Conservation (phyloP, 2,329 filamentous ascomycete genomes). For the Nigrospora oryzae region DNA sequence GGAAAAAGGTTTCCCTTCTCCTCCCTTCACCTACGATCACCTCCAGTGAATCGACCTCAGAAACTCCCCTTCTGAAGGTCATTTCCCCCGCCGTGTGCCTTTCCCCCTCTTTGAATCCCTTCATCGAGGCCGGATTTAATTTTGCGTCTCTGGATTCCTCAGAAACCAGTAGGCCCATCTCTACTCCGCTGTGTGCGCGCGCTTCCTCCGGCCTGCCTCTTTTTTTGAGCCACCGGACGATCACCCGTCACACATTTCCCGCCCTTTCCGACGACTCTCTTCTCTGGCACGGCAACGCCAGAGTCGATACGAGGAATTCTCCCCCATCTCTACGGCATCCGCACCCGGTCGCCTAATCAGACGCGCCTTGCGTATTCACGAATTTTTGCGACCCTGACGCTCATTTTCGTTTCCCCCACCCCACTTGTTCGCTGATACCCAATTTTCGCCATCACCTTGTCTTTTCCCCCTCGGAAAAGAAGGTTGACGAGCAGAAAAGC, state of each 20-base stretch:
- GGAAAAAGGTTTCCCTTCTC: conserved; percentile 1
- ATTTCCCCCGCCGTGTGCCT: neutral
- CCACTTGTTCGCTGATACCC: conserved; percentile 1
- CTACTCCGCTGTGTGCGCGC: neutral
- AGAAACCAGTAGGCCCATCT: neutral
- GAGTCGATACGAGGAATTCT: too few relatives aligned
- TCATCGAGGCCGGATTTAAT: conserved; percentile 1
- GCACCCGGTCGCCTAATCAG: too few relatives aligned
- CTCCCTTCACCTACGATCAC: neutral
- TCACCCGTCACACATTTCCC: neutral
- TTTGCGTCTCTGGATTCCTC: conserved; percentile 1
- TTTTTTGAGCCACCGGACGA: neutral
- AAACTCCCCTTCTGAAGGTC: conserved; percentile 1
- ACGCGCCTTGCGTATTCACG: neutral
- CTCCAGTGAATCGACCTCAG: conserved; percentile 2
- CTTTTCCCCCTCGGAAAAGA: too few relatives aligned
- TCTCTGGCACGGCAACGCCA: too few relatives aligned
- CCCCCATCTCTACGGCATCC: too few relatives aligned
- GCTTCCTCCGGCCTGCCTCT: neutral
- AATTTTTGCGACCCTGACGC: conserved; percentile 1
- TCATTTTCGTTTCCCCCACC: conserved; percentile 1
- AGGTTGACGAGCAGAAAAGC: neutral
- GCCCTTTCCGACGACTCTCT: neutral
- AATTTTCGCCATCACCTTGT: neutral
- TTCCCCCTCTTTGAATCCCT: neutral